phyloP scores from a whole-genome alignment of 371 early-diverging fungal genomes.

The Saksenaea vasiformis region DNA sequence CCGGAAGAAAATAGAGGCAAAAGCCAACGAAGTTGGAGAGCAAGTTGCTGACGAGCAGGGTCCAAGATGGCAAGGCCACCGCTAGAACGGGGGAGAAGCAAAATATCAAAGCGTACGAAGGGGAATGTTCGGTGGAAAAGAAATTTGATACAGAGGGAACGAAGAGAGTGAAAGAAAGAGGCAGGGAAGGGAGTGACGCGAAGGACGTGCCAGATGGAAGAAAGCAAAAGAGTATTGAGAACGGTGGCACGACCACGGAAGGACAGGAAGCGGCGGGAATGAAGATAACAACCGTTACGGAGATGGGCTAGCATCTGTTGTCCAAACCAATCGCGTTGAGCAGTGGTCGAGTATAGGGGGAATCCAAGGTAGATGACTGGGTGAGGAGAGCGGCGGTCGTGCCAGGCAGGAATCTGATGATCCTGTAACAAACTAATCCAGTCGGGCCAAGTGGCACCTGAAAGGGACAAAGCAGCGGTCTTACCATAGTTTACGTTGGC shows the following conservation, averaged over 20 bases:
- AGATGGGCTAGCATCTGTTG: too few species aligned
- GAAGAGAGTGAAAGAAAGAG: not conserved
- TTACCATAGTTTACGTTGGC: conserved; percentile 22
- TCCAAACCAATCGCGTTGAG: not conserved
- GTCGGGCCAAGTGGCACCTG: conserved; percentile 7
- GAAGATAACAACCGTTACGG: too few species aligned
- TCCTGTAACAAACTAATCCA: not conserved
- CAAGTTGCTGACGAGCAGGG: too few species aligned
- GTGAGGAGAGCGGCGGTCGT: conserved; percentile 4
- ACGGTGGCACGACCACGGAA: conserved; percentile 22
- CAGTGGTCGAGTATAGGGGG: conserved; percentile 9
- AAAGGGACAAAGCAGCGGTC: conserved; percentile 20
- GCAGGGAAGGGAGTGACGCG: conserved; percentile 11
- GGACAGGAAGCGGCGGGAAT: conserved; percentile 8
- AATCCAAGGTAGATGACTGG: conserved; percentile 24
- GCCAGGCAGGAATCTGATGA: conserved; percentile 9
- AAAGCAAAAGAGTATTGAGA: conserved; percentile 23
- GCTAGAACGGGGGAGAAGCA: too few species aligned
- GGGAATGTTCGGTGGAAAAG: conserved; percentile 14
- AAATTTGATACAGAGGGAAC: conserved; percentile 7
- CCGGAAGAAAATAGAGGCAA: too few species aligned
- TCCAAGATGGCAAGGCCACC: too few species aligned
- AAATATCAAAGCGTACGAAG: not conserved
- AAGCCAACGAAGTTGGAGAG: too few species aligned
- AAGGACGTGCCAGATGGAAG: conserved; percentile 27